phyloP scores from a whole-genome alignment of 768 basidiomycete species.

The Atractiella rhizophila region DNA sequence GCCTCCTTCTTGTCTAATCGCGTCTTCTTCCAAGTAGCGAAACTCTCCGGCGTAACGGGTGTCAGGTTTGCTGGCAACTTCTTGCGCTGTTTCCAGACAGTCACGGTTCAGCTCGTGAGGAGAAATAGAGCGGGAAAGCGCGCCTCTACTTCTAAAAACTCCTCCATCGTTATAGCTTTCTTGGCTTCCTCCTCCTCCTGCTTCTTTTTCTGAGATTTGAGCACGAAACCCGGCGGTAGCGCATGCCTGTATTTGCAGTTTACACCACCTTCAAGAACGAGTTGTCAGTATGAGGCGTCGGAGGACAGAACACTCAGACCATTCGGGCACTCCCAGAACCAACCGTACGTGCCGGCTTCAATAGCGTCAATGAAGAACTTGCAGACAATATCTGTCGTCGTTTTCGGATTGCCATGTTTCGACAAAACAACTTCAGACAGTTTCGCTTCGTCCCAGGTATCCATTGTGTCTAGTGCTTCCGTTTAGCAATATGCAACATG shows the following conservation, averaged over 20 bases:
- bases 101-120: neutral
- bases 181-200: constrained; percentile 63
- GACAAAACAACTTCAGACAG: constrained; percentile 60
- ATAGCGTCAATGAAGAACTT: constrained; percentile 92
- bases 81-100: constrained; percentile 40
- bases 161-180: constrained; percentile 69
- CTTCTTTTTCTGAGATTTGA: constrained; percentile 81
- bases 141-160: constrained; percentile 93
- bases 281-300: constrained; percentile 3
- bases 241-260: constrained; percentile 85
- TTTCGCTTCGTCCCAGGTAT: constrained; percentile 89
- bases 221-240: constrained; percentile 78
- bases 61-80: constrained; percentile 75
- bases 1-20: constrained; percentile 84
- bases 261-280: constrained; percentile 23
- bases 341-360: constrained; percentile 61
- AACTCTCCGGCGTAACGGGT: constrained; percentile 72
- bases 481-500: neutral
- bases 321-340: constrained; percentile 68
- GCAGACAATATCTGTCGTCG: constrained; percentile 92
- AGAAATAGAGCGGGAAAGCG: constrained; percentile 9
- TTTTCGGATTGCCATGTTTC: constrained; percentile 71
- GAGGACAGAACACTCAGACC: too few species aligned
- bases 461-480: constrained; percentile 89
- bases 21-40: constrained; percentile 85